These are phyloP conservation scores for Aspergillus taichungensis DNA, from an alignment of 495 filamentous ascomycete species.

Conservation along the genomic window DNA sequence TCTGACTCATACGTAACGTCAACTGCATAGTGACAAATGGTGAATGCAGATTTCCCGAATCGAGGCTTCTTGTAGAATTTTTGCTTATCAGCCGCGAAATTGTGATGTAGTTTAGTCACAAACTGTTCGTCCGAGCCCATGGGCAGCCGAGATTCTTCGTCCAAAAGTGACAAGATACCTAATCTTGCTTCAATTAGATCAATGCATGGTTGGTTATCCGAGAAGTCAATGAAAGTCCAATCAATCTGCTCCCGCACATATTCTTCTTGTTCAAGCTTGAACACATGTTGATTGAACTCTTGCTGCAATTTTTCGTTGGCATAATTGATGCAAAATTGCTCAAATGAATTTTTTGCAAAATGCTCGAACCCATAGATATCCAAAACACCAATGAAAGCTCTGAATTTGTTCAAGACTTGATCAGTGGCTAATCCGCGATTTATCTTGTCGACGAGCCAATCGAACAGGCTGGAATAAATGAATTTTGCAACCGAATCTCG, in stretches of 20 bases:
- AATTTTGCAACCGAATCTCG: slow-evolving; percentile 97
- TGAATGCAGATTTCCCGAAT: slow-evolving; percentile 96
- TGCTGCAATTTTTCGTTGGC: slow-evolving; percentile 99
- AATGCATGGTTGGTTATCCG: slow-evolving; percentile 99
- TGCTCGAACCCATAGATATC: slow-evolving; percentile 99
- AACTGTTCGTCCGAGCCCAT: slow-evolving; percentile 98
- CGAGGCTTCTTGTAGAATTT: slow-evolving; percentile 98
- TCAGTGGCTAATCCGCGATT: slow-evolving; percentile 86
- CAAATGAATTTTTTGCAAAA: slow-evolving; percentile 99
- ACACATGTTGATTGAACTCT: slow-evolving; percentile 99
- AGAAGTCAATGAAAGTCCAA: slow-evolving; percentile 99
- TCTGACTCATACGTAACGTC: slow-evolving; percentile 99
- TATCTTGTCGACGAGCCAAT: slow-evolving; percentile 96
- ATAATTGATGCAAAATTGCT: slow-evolving; percentile 99
- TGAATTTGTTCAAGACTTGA: slow-evolving; percentile 69
- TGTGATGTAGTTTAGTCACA: slow-evolving; percentile 93
- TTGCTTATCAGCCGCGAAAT: slow-evolving; percentile 84
- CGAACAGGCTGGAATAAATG: slow-evolving; percentile 96
- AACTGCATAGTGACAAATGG: slow-evolving; percentile 96
- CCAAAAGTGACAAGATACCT: slow-evolving; percentile 82
- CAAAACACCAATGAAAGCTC: slow-evolving; percentile 95
- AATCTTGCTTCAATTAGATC: slow-evolving; percentile 97
- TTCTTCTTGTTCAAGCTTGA: slow-evolving; percentile 98
- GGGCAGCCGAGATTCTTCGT: slow-evolving; percentile 92
- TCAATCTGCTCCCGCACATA: slow-evolving; percentile 96